Evolutionary conservation across 768 basidiomycete genomes (phyloP).

Genomic region (Pleurotus tuber-regium): DNA sequence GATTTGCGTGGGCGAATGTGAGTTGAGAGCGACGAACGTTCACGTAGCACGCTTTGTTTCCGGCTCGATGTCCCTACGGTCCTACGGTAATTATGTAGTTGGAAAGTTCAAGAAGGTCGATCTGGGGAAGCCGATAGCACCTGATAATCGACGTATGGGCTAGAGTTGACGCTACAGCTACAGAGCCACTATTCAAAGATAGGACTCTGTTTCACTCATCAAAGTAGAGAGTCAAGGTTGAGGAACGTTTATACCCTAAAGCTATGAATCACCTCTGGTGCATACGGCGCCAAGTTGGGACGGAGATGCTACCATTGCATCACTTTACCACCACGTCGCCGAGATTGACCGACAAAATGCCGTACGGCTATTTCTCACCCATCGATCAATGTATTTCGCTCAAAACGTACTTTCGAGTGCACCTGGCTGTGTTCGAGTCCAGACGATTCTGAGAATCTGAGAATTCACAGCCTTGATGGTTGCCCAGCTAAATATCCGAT

Average conservation of each 20-base stretch:
- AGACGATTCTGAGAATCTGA: too few relatives aligned
- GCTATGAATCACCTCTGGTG: not conserved
- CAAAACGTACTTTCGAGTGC: not conserved
- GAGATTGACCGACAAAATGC: conserved; percentile 5
- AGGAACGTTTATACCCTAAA: conserved; percentile 6
- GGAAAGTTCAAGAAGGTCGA: not conserved
- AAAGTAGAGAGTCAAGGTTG: not conserved
- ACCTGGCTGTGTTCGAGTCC: too few relatives aligned
- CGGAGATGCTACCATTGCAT: not conserved
- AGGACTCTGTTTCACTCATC: not conserved
- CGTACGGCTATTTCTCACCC: not conserved
- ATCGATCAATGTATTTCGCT: conserved; percentile 4
- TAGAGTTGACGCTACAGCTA: not conserved
- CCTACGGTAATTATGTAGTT: not conserved
- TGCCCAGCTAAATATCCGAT: not conserved
- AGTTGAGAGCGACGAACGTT: conserved; percentile 5
- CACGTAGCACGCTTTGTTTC: too few relatives aligned
- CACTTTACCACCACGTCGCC: conserved; percentile 23
- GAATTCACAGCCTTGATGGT: conserved; percentile 9
- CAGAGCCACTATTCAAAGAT: not conserved
- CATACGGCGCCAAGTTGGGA: not conserved
- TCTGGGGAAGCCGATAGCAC: not conserved
- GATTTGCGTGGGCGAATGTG: not conserved
- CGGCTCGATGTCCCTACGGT: not conserved
- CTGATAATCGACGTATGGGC: not conserved